These are phyloP conservation scores for Trichopus zeylanicus DNA, from an alignment of 116 monocot species.

Conservation along the genomic window DNA sequence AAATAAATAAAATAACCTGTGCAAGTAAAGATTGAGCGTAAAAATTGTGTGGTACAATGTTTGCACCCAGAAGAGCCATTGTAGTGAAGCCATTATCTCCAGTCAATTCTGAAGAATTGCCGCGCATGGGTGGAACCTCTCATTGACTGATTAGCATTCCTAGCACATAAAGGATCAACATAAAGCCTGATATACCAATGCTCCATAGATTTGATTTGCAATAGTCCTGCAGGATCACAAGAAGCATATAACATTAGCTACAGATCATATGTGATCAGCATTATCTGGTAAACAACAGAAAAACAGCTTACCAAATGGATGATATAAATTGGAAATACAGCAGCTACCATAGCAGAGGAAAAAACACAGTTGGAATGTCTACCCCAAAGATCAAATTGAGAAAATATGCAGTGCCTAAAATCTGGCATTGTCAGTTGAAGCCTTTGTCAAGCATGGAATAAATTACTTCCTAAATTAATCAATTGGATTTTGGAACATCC, in stretches of 20 bases:
- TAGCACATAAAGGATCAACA: not conserved
- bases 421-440: not conserved
- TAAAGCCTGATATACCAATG: constrained; percentile 1
- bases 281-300: not conserved
- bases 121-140: not conserved
- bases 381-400: not conserved
- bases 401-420: not conserved
- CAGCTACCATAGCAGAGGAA: not conserved
- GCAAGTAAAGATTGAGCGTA: not conserved
- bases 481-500: no score
- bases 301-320: not conserved
- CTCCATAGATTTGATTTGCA: not conserved
- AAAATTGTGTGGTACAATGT: not conserved
- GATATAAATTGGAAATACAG: not conserved
- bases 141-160: not conserved
- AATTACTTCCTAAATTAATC: no score
- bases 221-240: not conserved
- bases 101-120: not conserved
- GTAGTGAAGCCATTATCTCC: not conserved
- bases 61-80: not conserved
- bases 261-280: no score
- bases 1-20: not conserved
- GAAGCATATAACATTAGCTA: no score
- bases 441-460: not conserved
- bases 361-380: not conserved